Conservation (phyloP, 148 eudicot genomes). For the Rhododendron mucronatum region DNA sequence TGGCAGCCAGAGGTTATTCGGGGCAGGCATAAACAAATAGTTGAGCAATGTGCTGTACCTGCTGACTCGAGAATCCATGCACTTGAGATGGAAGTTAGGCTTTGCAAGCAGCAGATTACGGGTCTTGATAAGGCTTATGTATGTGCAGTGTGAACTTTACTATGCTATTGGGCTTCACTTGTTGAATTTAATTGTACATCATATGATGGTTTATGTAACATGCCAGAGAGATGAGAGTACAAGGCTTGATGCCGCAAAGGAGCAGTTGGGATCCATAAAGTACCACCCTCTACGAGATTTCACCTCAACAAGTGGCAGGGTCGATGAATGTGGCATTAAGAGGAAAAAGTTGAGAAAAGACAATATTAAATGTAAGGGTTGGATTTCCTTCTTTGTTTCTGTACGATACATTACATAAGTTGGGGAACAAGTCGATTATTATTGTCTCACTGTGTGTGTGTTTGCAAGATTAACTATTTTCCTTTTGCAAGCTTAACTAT, state of each 20-base stretch:
- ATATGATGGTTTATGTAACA: slow-evolving; percentile 1
- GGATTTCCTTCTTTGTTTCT: neutral
- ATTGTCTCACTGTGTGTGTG: neutral
- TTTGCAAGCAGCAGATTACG: slow-evolving; percentile 69
- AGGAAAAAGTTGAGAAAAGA: slow-evolving; percentile 47
- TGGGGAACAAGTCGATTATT: neutral
- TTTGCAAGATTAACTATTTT: neutral
- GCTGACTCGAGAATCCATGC: slow-evolving; percentile 58
- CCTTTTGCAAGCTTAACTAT: neutral
- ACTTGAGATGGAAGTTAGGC: slow-evolving; percentile 81
- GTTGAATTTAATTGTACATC: neutral
- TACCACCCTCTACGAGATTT: slow-evolving; percentile 67
- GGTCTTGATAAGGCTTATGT: slow-evolving; percentile 61
- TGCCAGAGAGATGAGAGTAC: slow-evolving; percentile 59
- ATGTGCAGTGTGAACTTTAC: slow-evolving; percentile 18
- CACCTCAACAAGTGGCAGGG: slow-evolving; percentile 12
- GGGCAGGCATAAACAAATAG: slow-evolving; percentile 66
- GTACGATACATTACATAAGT: neutral
- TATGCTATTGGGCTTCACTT: slow-evolving; percentile 7
- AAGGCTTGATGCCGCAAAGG: slow-evolving; percentile 57
- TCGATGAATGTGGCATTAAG: slow-evolving; percentile 25
- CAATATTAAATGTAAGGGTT: slow-evolving; percentile 11
- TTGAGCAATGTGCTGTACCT: slow-evolving; percentile 77
- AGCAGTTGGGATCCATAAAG: slow-evolving; percentile 39
- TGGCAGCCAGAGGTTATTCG: slow-evolving; percentile 88